These are phyloP conservation scores for Aspergillus sclerotiicarbonarius DNA, from an alignment of 495 filamentous ascomycete species.

Conservation along the genomic window DNA sequence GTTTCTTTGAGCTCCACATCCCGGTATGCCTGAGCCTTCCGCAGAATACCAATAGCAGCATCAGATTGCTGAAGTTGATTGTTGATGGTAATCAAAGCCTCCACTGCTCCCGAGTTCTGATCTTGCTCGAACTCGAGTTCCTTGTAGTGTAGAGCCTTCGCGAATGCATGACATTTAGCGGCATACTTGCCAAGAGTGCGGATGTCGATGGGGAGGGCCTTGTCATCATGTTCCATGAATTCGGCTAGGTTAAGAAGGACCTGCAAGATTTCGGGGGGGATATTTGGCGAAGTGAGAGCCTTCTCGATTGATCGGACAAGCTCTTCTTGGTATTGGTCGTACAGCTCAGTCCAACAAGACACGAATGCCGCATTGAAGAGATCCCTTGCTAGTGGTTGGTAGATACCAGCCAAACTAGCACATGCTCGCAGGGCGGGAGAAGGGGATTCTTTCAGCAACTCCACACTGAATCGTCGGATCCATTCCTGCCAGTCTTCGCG, in stretches of 20 bases:
- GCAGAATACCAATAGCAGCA: slow-evolving; percentile 93
- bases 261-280: slow-evolving; percentile 92
- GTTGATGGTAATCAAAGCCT: slow-evolving; percentile 97
- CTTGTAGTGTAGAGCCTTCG: slow-evolving; percentile 98
- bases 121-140: slow-evolving; percentile 98
- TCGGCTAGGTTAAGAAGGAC: slow-evolving; percentile 94
- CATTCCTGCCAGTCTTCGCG: slow-evolving; percentile 99
- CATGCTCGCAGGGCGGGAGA: slow-evolving; percentile 93
- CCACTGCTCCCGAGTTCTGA: slow-evolving; percentile 90
- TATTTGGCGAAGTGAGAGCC: slow-evolving; percentile 86
- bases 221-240: slow-evolving; percentile 99
- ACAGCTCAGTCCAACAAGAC: slow-evolving; percentile 97
- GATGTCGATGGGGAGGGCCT: slow-evolving; percentile 96
- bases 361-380: slow-evolving; percentile 98
- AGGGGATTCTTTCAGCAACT: slow-evolving; percentile 91
- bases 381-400: slow-evolving; percentile 86
- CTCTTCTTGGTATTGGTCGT: slow-evolving; percentile 92
- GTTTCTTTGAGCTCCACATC: slow-evolving; percentile 94
- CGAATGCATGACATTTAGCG: slow-evolving; percentile 92
- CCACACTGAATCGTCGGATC: slow-evolving; percentile 94
- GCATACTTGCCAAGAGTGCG: slow-evolving; percentile 88
- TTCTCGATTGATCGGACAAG: slow-evolving; percentile 92
- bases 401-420: slow-evolving; percentile 83
- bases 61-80: slow-evolving; percentile 97
- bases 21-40: slow-evolving; percentile 89